Evolutionary conservation across 176 grass and related monocot genomes (phyloP), one percentile per base, ranked within the genome.

Genomic region (Eremochloa ophiuroides): DNA sequence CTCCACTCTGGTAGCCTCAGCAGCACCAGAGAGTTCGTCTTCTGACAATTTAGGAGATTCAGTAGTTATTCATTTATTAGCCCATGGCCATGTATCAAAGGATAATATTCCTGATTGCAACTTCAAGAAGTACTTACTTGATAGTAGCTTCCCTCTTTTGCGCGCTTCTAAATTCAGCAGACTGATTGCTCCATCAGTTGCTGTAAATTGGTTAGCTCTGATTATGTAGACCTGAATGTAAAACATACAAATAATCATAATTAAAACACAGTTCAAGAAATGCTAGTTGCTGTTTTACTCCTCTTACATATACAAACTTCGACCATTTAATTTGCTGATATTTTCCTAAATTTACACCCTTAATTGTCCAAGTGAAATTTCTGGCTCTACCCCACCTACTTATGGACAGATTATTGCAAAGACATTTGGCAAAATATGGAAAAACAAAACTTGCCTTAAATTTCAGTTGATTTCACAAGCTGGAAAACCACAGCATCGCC

Each of bases 401-500:
- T 55, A 55, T n/a, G 20, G n/a, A 55, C 18, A 55, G 50, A 55
- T n/a, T 55, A 55, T 10, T n/a, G 48, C 15, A 50, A 8, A 53
- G 1, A 22, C 18, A 62, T 51, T 62, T 50, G n/a, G 7, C 25
- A 78, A 20, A 11, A 71, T 22, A 72, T 61, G 3, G 31, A 11
- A 42, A 63, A 71, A 25, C 66, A 29, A 55, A 18, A 75, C 82
- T 85, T 85, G 63, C 87, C 87, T 85, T 85, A 34, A 89, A 80
- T 84, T 74, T 85, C 41, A n/a, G 31, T 25, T 51, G 62, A 31
- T 8, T 34, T 37, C 23, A 89, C 82, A 35, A 88, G 87, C 42
- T 85, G 70, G 69, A 88, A 88, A 28, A 89, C 71, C 33, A 80
- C 64, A 41, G 71, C 71, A 76, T 89, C 87, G 1, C 70, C 82